Evolutionary conservation across 2,329 filamentous ascomycete species (phyloP).

Genomic region (Pseudocercospora vitis): DNA sequence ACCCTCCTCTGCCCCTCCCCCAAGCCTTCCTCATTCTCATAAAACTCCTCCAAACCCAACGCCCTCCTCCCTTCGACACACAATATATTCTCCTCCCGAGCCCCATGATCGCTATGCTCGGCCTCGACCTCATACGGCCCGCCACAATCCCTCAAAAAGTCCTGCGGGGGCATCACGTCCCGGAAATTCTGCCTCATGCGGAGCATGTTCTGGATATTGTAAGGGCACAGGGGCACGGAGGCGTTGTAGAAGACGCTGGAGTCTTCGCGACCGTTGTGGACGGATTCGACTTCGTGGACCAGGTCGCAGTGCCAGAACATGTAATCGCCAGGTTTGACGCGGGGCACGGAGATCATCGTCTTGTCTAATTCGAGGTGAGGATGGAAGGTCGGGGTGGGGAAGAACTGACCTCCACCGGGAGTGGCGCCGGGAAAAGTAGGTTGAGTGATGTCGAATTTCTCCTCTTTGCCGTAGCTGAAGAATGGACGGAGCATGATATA

Average conservation of each 20-base stretch:
- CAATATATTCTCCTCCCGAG: conserved; percentile 14
- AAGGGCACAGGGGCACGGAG: conserved; percentile 12
- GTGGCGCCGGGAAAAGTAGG: conserved; percentile 11
- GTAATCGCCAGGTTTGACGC: conserved; percentile 16
- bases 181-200: conserved; percentile 11
- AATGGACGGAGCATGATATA: conserved; percentile 16
- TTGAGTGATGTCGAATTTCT: background rate
- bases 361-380: conserved; percentile 6
- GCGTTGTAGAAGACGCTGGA: conserved; percentile 19
- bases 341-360: conserved; percentile 13
- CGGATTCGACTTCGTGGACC: conserved; percentile 15
- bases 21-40: conserved; percentile 12
- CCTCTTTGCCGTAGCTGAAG: conserved; percentile 8
- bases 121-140: conserved; percentile 10
- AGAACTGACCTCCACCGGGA: conserved; percentile 11
- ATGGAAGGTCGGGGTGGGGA: conserved; percentile 7
- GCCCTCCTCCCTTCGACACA: conserved; percentile 12
- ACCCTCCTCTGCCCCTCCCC: conserved; percentile 8
- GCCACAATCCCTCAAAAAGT: conserved; percentile 8
- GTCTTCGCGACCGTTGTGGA: conserved; percentile 13
- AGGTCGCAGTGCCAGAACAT: conserved; percentile 21
- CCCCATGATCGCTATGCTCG: conserved; percentile 13
- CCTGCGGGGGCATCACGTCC: conserved; percentile 6
- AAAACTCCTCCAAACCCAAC: conserved; percentile 10
- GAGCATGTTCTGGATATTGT: conserved; percentile 16